Evolutionary conservation across 106 monocot genomes (phyloP).

Genomic region (Narthecium ossifragum): DNA sequence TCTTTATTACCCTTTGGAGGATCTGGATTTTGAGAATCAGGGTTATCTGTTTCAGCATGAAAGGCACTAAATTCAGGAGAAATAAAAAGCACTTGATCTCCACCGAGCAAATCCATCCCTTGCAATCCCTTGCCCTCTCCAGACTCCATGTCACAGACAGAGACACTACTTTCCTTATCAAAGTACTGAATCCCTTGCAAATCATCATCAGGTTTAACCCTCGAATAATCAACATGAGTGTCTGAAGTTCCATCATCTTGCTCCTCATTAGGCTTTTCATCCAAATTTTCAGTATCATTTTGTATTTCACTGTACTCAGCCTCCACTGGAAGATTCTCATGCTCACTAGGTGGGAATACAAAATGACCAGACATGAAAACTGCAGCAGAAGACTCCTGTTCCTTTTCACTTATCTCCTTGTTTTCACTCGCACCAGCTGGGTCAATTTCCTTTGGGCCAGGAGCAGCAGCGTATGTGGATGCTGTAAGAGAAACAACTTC

Average conservation of each 20-base stretch:
- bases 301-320: slow-evolving; percentile 31
- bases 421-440: slow-evolving; percentile 8
- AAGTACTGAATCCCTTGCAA: slow-evolving; percentile 30
- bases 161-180: slow-evolving; percentile 25
- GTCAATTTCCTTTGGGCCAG: slow-evolving; percentile 30
- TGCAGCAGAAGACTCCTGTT: slow-evolving; percentile 23
- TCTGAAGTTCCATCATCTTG: slow-evolving; percentile 5
- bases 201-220: slow-evolving; percentile 27
- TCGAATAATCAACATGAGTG: slow-evolving; percentile 14
- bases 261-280: slow-evolving; percentile 6
- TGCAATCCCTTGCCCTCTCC: slow-evolving; percentile 26
- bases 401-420: slow-evolving; percentile 7
- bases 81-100: slow-evolving; percentile 21
- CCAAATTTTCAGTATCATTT: slow-evolving; percentile 8
- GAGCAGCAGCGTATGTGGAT: slow-evolving; percentile 55
- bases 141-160: slow-evolving; percentile 19
- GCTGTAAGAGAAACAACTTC: slow-evolving; percentile 84
- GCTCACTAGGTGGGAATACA: slow-evolving; percentile 55
- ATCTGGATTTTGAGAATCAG: slow-evolving; percentile 8
- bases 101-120: slow-evolving; percentile 15
- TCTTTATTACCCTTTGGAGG: too few relatives aligned
- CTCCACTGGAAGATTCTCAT: slow-evolving; percentile 47
- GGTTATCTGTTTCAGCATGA: slow-evolving; percentile 16
- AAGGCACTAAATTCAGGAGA: slow-evolving; percentile 21
- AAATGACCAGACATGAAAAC: slow-evolving; percentile 74